Conservation (phyloP, 352 stramenopile genomes). For the Phytophthora colocasiae region DNA sequence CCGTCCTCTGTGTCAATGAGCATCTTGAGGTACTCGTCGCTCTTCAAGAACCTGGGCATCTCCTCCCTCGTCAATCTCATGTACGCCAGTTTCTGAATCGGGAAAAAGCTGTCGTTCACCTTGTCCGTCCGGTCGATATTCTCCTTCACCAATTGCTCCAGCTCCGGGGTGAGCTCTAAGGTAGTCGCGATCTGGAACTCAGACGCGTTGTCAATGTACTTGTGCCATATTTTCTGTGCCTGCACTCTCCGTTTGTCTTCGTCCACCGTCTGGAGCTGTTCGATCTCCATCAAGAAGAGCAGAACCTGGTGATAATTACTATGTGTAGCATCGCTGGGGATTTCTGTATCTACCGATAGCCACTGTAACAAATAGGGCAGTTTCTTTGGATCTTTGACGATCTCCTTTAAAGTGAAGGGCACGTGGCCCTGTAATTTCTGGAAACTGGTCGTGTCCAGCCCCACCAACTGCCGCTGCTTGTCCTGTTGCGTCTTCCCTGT, state of each 20-base stretch:
- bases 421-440: constrained; percentile 80
- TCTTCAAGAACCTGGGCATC: constrained; percentile 87
- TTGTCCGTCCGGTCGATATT: constrained; percentile 60
- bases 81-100: constrained; percentile 87
- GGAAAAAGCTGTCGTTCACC: constrained; percentile 80
- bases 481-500: constrained; percentile 25
- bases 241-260: constrained; percentile 74
- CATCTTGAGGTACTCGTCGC: constrained; percentile 86
- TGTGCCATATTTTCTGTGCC: constrained; percentile 85
- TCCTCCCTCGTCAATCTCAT: constrained; percentile 84
- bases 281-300: constrained; percentile 85
- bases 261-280: constrained; percentile 78
- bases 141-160: constrained; percentile 79
- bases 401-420: constrained; percentile 84
- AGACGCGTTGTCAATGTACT: constrained; percentile 84
- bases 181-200: constrained; percentile 88
- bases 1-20: constrained; percentile 84
- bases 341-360: constrained; percentile 69
- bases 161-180: constrained; percentile 77
- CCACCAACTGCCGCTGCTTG: constrained; percentile 58
- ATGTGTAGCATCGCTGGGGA: constrained; percentile 44
- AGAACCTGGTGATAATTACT: constrained; percentile 82
- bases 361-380: constrained; percentile 82
- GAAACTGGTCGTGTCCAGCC: constrained; percentile 66
- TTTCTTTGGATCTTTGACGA: constrained; percentile 89